phyloP scores from a whole-genome alignment of 176 grass and related monocot species.

The Triticum timopheevii region DNA sequence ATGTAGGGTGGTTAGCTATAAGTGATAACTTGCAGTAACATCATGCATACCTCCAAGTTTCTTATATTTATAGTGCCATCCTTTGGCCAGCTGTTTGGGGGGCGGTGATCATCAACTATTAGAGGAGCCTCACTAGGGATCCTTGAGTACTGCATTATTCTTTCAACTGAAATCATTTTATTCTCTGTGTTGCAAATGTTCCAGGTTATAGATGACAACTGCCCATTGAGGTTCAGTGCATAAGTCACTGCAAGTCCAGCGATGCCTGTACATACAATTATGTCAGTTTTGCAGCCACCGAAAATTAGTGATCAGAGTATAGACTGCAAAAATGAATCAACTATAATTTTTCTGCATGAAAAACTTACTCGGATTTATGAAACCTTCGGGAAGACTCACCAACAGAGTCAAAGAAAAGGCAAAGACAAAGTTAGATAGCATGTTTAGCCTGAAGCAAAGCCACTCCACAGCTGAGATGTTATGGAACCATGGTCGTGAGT shows the following conservation, averaged over 20 bases:
- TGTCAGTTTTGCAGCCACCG: not conserved
- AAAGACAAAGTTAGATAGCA: constrained; percentile 90
- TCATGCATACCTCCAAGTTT: constrained; percentile 71
- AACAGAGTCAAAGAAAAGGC: constrained; percentile 86
- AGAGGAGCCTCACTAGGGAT: constrained; percentile 89
- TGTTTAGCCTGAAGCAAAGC: constrained; percentile 90
- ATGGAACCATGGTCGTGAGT: constrained; percentile 95
- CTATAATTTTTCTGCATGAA: constrained; percentile 24
- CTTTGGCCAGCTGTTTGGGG: constrained; percentile 75
- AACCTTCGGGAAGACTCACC: constrained; percentile 93
- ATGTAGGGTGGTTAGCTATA: not conserved
- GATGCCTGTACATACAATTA: constrained; percentile 61
- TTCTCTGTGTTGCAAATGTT: constrained; percentile 95
- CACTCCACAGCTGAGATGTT: constrained; percentile 78
- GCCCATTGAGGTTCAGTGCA: constrained; percentile 87
- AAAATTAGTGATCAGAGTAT: not conserved
- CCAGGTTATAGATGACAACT: constrained; percentile 82
- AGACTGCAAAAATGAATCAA: constrained; percentile 5
- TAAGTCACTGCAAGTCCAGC: constrained; percentile 96
- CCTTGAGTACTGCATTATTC: constrained; percentile 93
- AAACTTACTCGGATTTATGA: constrained; percentile 96
- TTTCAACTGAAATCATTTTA: constrained; percentile 99
- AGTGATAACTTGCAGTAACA: not conserved
- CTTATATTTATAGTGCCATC: constrained; percentile 75
- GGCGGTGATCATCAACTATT: constrained; percentile 51